Percentiles rank a stretch among this genome's conserved stretches.
Conservation (phyloP, 1,284 basidiomycete genomes). For the Anthracocystis walkeri region DNA sequence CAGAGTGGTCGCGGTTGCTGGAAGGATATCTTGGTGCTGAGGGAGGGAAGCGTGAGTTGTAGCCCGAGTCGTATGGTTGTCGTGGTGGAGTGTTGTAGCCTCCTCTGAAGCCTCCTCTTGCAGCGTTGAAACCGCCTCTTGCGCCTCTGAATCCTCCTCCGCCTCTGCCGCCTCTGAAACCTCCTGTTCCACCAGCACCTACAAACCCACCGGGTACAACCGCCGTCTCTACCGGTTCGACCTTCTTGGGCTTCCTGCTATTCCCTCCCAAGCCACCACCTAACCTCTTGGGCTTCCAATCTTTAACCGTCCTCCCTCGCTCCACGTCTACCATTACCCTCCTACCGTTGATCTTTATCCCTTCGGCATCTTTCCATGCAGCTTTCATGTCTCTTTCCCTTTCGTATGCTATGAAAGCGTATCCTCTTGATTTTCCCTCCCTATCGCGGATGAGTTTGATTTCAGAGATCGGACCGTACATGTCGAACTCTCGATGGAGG, state of each 20-base stretch:
- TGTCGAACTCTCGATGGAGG: constrained; percentile 91
- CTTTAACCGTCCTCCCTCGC: constrained; percentile 94
- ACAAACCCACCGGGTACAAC: constrained; percentile 50
- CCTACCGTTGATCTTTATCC: constrained; percentile 93
- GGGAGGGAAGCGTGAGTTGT: not conserved
- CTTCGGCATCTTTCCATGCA: constrained; percentile 99
- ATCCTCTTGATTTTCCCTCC: constrained; percentile 86
- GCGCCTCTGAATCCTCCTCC: constrained; percentile 60
- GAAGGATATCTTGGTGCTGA: constrained; percentile 5
- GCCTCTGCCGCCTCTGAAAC: constrained; percentile 22
- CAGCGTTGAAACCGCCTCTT: constrained; percentile 24
- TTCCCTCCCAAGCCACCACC: constrained; percentile 95
- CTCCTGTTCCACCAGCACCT: constrained; percentile 47
- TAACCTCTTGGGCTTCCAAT: constrained; percentile 95
- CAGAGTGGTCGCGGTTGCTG: constrained; percentile 20
- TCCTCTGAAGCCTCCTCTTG: constrained; percentile 3
- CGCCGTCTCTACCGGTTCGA: constrained; percentile 12
- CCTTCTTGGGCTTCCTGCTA: constrained; percentile 71
- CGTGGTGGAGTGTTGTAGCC: constrained; percentile 10
- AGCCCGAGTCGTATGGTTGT: constrained; percentile 23
- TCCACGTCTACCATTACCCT: constrained; percentile 97
- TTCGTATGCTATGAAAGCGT: constrained; percentile 98
- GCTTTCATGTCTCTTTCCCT: constrained; percentile 96
- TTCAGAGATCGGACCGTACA: constrained; percentile 91
- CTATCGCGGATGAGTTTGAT: constrained; percentile 87